Evolutionary conservation across 2,329 filamentous ascomycete genomes (phyloP).

Genomic region (Verticillium albo-atrum): DNA sequence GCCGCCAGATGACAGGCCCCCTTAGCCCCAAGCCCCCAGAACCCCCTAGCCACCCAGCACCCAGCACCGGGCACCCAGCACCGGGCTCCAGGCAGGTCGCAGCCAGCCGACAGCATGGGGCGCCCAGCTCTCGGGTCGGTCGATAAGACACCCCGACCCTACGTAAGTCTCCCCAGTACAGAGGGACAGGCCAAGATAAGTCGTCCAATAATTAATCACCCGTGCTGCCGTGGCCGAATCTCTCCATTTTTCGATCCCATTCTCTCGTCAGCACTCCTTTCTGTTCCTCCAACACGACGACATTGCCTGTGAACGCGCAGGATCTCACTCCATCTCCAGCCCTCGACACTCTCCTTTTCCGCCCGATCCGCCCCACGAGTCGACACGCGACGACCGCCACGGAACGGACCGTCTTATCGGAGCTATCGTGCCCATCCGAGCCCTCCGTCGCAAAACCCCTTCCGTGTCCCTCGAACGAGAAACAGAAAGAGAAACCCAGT

Average conservation of each 20-base stretch:
- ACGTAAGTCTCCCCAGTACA: not conserved
- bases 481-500: not conserved
- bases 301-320: not conserved
- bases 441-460: not conserved
- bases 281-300: not conserved
- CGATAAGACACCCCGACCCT: not conserved
- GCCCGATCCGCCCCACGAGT: not conserved
- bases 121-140: not conserved
- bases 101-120: not conserved
- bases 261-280: not conserved
- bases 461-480: not conserved
- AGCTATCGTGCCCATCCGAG: not conserved
- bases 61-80: not conserved
- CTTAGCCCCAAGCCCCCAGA: not conserved
- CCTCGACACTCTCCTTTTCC: not conserved
- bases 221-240: not conserved
- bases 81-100: not conserved
- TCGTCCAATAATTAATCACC: not conserved
- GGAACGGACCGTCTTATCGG: not conserved
- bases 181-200: not conserved
- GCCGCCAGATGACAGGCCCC: not conserved
- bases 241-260: not conserved
- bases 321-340: not conserved
- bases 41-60: not conserved
- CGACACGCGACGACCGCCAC: not conserved